A percentile compares a stretch with the other conserved stretches of the same genome.
phyloP scores from a whole-genome alignment of 768 basidiomycete genomes.

The Dacryopinax primogenitus region DNA sequence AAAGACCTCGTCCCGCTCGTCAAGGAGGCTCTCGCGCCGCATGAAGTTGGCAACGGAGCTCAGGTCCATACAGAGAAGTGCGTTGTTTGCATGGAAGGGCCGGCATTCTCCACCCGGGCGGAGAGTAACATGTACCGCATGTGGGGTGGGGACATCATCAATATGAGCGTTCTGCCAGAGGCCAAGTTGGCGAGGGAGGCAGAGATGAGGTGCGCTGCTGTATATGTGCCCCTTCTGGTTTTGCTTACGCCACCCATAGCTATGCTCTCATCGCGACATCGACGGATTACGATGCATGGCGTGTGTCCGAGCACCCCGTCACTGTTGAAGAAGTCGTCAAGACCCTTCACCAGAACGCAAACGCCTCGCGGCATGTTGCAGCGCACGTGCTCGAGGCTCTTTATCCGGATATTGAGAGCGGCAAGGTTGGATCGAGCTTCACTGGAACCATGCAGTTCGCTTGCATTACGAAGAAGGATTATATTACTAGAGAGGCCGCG shows the following conservation, averaged over 20 bases:
- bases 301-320: slow-evolving; percentile 63
- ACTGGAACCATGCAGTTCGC: slow-evolving; percentile 30
- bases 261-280: slow-evolving; percentile 83
- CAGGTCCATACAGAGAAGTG: slow-evolving; percentile 70
- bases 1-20: slow-evolving; percentile 56
- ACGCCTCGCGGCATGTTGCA: slow-evolving; percentile 55
- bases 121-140: slow-evolving; percentile 88
- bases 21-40: slow-evolving; percentile 42
- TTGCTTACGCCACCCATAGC: slow-evolving; percentile 35
- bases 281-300: slow-evolving; percentile 96
- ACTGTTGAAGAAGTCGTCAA: slow-evolving; percentile 86
- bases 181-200: slow-evolving; percentile 95
- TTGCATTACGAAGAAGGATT: slow-evolving; percentile 25
- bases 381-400: slow-evolving; percentile 28
- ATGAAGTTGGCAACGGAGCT: slow-evolving; percentile 40
- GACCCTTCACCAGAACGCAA: slow-evolving; percentile 74
- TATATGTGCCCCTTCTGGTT: neutral
- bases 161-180: slow-evolving; percentile 95
- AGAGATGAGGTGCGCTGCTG: slow-evolving; percentile 58
- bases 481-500: slow-evolving; percentile 24
- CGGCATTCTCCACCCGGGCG: slow-evolving; percentile 94
- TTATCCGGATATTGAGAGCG: neutral
- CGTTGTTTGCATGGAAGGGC: slow-evolving; percentile 93
- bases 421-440: neutral
- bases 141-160: slow-evolving; percentile 89